Conservation (phyloP, 306 rosid genomes). For the Vigna nakashimae region DNA sequence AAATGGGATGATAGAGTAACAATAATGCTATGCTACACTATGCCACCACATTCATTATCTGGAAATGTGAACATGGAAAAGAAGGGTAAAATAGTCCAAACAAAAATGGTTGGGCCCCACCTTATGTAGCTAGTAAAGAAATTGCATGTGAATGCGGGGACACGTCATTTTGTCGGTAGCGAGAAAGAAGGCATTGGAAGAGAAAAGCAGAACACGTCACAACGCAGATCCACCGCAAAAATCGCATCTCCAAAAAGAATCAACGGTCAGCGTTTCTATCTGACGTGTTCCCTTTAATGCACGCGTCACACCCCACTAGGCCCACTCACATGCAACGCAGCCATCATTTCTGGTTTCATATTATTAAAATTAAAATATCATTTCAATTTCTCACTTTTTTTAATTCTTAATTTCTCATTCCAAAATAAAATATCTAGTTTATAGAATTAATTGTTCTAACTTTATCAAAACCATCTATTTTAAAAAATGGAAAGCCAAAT, state of each 20-base stretch:
- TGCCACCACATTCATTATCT: not conserved
- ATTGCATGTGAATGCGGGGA: constrained; percentile 34
- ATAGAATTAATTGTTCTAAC: too few species aligned
- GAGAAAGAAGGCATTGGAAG: not conserved
- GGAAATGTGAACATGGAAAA: not conserved
- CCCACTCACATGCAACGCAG: constrained; percentile 28
- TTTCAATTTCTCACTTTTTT: too few species aligned
- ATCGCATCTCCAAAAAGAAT: constrained; percentile 4
- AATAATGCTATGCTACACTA: not conserved
- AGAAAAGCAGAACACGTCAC: not conserved
- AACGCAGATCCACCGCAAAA: constrained; percentile 12
- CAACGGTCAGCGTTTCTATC: constrained; percentile 6
- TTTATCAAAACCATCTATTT: too few species aligned
- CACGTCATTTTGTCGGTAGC: constrained; percentile 42
- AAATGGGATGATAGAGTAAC: not conserved
- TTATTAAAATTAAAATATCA: not conserved
- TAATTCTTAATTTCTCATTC: too few species aligned
- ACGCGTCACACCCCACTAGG: constrained; percentile 35
- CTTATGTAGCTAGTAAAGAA: not conserved
- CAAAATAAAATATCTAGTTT: too few species aligned
- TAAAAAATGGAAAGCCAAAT: too few species aligned
- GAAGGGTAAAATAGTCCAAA: not conserved
- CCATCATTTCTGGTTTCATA: not conserved
- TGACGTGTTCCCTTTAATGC: constrained; percentile 26
- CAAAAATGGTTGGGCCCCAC: not conserved